Evolutionary conservation across 75 land plant genomes (phyloP), one percentile per base, ranked within the genome.

Genomic region (Selaginella tamariscina): DNA sequence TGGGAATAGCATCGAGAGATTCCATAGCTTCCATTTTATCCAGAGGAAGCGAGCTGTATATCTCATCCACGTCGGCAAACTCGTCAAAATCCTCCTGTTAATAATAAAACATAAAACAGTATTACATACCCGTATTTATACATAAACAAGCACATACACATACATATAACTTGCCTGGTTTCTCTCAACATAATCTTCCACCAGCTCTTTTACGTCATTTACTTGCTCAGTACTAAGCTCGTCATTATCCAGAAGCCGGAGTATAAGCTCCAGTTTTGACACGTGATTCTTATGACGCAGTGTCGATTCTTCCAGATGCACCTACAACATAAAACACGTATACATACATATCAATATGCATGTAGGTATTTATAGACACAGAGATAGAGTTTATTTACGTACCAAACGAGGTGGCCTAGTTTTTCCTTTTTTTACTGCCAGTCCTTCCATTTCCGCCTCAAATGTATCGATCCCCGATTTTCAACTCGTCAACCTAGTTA

Each of bases 221-320:
- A 89, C 90, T 56, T 93, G 87, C 33, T 93, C 98, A 27, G 98
- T 87, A 55, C 89, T 89, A 72, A 93, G 70, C 79, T 91, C 95
- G 76, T 93, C 98, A 81, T 93, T 93, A 72, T 93, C 98, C 66
- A 93, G 64, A 32, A 93, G 79, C 66, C 98, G 83, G 70, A 93
- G 69, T 59, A 93, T 84, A 56, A 83, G 70, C 56, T 93, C 98
- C 33, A 93, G 72, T 81, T 93, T 93, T 79, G 79, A 71, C 56
- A 93, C 86, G 74, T 93, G 98, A 68, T 82, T 80, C 72, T 86
- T 93, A 64, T 93, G 98, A 32, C 98, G 82, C 0, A 57, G 27
- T 23, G 88, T 85, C 13, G 98, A 93, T 62, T 88, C 83, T 65
- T 93, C 98, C 32, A 93, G 56, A 72, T 93, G 90, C 29, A 73